Percentiles rank a stretch among this genome's conserved stretches.
Conservation (phyloP, 192 early-diverging fungal genomes). For the Coemansia sp. region DNA sequence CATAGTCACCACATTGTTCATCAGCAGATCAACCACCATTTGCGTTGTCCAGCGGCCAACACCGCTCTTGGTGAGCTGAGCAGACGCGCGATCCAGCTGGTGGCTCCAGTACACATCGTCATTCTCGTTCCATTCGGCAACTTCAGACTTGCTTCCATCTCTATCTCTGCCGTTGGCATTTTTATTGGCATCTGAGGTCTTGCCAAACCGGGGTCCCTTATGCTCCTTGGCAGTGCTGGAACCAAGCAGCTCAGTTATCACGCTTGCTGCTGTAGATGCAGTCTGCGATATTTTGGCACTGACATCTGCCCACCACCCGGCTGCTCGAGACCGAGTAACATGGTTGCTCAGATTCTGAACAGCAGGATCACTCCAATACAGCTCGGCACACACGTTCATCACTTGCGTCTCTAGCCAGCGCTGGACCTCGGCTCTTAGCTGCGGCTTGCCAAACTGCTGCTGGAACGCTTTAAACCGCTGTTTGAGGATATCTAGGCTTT, state of each 20-base stretch:
- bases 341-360: slow-evolving; percentile 66
- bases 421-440: slow-evolving; percentile 88
- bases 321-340: slow-evolving; percentile 48
- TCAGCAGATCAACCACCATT: slow-evolving; percentile 84
- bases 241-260: slow-evolving; percentile 40
- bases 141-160: slow-evolving; percentile 5
- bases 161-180: not conserved
- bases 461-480: slow-evolving; percentile 94
- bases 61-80: slow-evolving; percentile 89
- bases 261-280: slow-evolving; percentile 21
- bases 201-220: slow-evolving; percentile 29
- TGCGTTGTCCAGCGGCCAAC: slow-evolving; percentile 90
- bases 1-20: slow-evolving; percentile 76
- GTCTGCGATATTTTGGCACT: slow-evolving; percentile 25
- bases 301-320: slow-evolving; percentile 45
- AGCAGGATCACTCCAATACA: slow-evolving; percentile 86
- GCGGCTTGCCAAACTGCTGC: slow-evolving; percentile 86
- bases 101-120: slow-evolving; percentile 74
- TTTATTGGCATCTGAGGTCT: not conserved
- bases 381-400: slow-evolving; percentile 84
- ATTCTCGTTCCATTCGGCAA: slow-evolving; percentile 39
- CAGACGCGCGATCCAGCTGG: slow-evolving; percentile 77
- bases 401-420: slow-evolving; percentile 88
- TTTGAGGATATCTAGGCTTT: slow-evolving; percentile 90
- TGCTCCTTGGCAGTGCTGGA: slow-evolving; percentile 49